Base-by-base conservation (phyloP, 2,329 filamentous ascomycete genomes). In the Aspergillus persii region DNA sequence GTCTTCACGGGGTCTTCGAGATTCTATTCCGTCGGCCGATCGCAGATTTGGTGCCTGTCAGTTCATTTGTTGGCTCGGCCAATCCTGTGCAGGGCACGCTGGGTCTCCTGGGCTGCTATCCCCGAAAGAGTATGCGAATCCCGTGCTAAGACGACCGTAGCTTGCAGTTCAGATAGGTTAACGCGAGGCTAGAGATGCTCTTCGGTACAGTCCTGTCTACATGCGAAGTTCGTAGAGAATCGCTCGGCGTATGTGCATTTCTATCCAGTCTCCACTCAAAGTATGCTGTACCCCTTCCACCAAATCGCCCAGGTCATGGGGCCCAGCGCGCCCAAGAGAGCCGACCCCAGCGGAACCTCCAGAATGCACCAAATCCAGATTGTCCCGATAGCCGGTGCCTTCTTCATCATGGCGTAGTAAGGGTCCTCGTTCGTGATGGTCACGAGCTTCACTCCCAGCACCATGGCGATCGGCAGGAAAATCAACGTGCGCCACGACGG, bases 291-390 rank as follows among this genome's bases (percentile, higher is more conserved):
- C 2, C 80, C 81, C 65, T 81, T 83, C 78, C 79, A 86, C 76
- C 78, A 82, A 29, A 76, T 66, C 4, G 82, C 74, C 74, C 81
- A 87, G 1, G 69, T 74, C 54, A 81, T 67, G 12, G 86, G 82
- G n/a, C 77, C 72, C 46, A 78, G 57, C 26, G 84, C 74, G 49
- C 82, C 85, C n/a, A 78, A 68, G 27, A 88, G 77, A 0, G 90
- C 90, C 69, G 84, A 87, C 0, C 81, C 69, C 46, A 96, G 79
- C 57, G 91, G 84, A 77, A 97, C 83, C 78, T 99, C 95, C 50
- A 98, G 83, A 26, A 98, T 88, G 33, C 89, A 87, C 92, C 94
- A 98, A 4, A 98, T 84, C 93, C 94, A 98, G 18, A 98, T 75
- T 46, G 91, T 94, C 0, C 92, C 95, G 12, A 97, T 74, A 4